Base-by-base conservation (phyloP, 257 asterid species). In the Forsythia viridissima region DNA sequence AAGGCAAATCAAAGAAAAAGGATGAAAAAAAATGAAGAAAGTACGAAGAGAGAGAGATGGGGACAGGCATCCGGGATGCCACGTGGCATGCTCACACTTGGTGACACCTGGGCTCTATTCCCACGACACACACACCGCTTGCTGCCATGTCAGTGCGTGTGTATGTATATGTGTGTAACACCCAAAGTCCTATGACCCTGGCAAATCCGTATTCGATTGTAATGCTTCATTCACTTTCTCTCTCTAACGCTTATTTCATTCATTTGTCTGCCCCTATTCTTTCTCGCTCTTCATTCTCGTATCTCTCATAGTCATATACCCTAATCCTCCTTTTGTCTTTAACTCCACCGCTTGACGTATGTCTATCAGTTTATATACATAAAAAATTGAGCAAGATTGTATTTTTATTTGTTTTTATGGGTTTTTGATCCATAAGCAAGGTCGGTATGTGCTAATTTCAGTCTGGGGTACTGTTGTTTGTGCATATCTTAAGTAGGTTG, bases 11-110 rank as follows among this genome's bases (percentile, higher is more conserved):
- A 40, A 71, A 30, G 80, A 61, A 44, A 68, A 68, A 38, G 76
- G 63, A 73, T 51, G 37, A 43, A 82, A 76, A 74, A 80, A 70
- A 39, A 37, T 20, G 39, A 43, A 59, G 81, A 71, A 76, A 77
- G 76, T 46, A 72, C 51, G 87, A 73, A 40, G 83, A 70, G 84
- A 48, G 80, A 67, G 88, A 82, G 82, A 84, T 40, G 82, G 85
- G 15, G 87, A 84, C 87, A 81, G 76, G 84, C 88, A 82, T 90
- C 86, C 88, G 80, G 80, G n/a, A 68, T 15, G 83, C 94, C 93
- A 92, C 93, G 95, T 89, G 97, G 81, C 88, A 44, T 39, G 77
- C 20, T 48, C 34, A 30, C 41, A 90, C 76, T 86, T 94, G 97
- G 37, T 20, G 79, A 42, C 78, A 43, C 24, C 83, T 83, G 84